A percentile compares a stretch with the other conserved stretches of the same genome.
phyloP scores from a whole-genome alignment of 495 filamentous ascomycete genomes.

The Hypoxylon crocopeplum region DNA sequence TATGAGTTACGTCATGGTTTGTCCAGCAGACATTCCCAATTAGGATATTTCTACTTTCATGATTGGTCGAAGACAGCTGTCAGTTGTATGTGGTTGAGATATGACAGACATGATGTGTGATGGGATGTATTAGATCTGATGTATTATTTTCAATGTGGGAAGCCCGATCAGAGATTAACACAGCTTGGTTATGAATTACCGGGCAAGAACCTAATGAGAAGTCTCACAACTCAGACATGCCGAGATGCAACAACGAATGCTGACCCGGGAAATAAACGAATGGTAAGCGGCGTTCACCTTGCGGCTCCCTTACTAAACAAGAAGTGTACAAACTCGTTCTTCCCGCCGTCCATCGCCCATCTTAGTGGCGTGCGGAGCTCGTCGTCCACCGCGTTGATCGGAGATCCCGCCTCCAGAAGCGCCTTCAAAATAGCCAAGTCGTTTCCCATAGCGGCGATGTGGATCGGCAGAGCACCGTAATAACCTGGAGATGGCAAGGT shows the following conservation, averaged over 20 bases:
- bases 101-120: too few relatives aligned
- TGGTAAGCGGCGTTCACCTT: too few relatives aligned
- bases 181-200: too few relatives aligned
- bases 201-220: too few relatives aligned
- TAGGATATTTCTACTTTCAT: conserved; percentile 2
- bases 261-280: too few relatives aligned
- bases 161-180: too few relatives aligned
- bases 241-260: too few relatives aligned
- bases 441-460: conserved; percentile 29
- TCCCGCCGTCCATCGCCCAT: conserved; percentile 29
- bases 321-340: conserved; percentile 27
- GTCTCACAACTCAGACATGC: too few relatives aligned
- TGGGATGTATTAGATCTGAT: too few relatives aligned
- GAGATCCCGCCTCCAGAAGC: conserved; percentile 42
- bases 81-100: too few relatives aligned
- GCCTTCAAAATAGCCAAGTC: conserved; percentile 35
- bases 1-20: too few relatives aligned
- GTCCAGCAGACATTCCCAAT: conserved; percentile 23
- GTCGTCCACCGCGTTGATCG: conserved; percentile 40
- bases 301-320: conserved; percentile 25
- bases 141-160: too few relatives aligned
- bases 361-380: conserved; percentile 39
- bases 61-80: conserved; percentile 14
- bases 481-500: conserved; percentile 19
- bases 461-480: conserved; percentile 20